Base-by-base conservation (phyloP, 495 filamentous ascomycete species). In the Penicillium ucsense region DNA sequence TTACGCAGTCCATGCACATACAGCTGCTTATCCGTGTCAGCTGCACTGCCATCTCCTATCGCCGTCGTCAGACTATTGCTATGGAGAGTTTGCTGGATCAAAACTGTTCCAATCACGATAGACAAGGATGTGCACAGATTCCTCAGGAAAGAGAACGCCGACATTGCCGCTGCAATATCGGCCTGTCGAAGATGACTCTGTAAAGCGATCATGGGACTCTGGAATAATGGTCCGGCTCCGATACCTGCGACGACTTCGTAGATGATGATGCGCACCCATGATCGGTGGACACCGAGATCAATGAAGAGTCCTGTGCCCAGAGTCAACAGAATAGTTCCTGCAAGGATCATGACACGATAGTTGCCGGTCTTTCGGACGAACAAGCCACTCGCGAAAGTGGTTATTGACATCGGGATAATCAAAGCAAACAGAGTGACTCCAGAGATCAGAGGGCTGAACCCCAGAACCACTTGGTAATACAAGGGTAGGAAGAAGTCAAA, bases 151-250 rank as follows among this genome's bases (percentile, higher is more conserved):
- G 59, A 56, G 38, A 73, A 64, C 0, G 65, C 65, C 6, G 65
- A 62, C 0, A 63, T 65, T 0, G 65, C 63, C n/a, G 59, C 55
- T 4, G 68, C 66, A 35, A 66, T 66, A 35, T 73, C 70, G 3
- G 40, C 42, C 0, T 54, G 56, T 28, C 45, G 35, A 10, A 70
- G 57, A 6, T 55, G 51, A 0, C 64, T 58, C 48, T 77, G 73
- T 2, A 74, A 58, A 0, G 73, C 72, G 30, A 78, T 70, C 31
- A 77, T 55, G 1, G 75, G 71, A 4, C 55, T 51, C 41, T 88
- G 82, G 62, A 90, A 87, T 50, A 81, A 74, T 8, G 82, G 81
- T 0, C 83, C 85, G 7, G 79, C 67, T 8, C 86, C 86, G 31
- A 82, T 60, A 6, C 74, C 73, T 2, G 52, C 58, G 30, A 80